These are phyloP conservation scores for Plasmodium falciparum DNA, from an alignment of 169 alveolate genomes.

Conservation along the genomic window DNA sequence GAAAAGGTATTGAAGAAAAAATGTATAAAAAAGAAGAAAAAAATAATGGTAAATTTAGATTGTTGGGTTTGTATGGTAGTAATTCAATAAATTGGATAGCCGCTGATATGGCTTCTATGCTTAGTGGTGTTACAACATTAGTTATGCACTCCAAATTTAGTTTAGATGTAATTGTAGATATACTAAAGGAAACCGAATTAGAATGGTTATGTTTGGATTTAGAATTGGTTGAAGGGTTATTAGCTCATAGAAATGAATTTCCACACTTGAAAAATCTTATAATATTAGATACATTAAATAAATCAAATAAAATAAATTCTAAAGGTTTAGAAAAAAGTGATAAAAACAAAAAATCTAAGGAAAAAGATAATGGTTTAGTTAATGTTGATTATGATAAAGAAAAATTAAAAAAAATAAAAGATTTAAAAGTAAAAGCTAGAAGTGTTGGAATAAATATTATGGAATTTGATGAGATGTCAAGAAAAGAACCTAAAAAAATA, in stretches of 20 bases:
- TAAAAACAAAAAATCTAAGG: background rate
- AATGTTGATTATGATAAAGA: background rate
- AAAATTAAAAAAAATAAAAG: background rate
- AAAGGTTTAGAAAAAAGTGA: background rate
- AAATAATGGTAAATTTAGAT: constrained; percentile 23
- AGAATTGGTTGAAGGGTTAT: constrained; percentile 3
- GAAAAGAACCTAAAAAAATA: background rate
- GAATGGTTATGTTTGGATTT: constrained; percentile 64
- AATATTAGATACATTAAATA: constrained; percentile 13
- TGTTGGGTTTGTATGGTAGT: constrained; percentile 58
- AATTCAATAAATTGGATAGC: constrained; percentile 47
- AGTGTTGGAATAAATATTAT: background rate
- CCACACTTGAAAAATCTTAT: constrained; percentile 42
- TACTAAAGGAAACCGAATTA: constrained; percentile 29
- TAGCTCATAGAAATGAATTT: constrained; percentile 5
- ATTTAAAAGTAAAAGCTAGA: background rate
- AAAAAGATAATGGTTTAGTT: constrained; percentile 3
- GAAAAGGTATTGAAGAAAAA: constrained; percentile 36
- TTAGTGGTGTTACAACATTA: constrained; percentile 27
- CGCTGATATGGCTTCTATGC: constrained; percentile 23
- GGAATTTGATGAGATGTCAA: background rate
- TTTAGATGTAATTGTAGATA: constrained; percentile 24
- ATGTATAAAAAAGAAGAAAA: constrained; percentile 19
- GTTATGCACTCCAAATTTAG: constrained; percentile 71
- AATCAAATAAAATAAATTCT: background rate